phyloP scores from a whole-genome alignment of 2,329 filamentous ascomycete genomes.

The Ophiostoma australiae region DNA sequence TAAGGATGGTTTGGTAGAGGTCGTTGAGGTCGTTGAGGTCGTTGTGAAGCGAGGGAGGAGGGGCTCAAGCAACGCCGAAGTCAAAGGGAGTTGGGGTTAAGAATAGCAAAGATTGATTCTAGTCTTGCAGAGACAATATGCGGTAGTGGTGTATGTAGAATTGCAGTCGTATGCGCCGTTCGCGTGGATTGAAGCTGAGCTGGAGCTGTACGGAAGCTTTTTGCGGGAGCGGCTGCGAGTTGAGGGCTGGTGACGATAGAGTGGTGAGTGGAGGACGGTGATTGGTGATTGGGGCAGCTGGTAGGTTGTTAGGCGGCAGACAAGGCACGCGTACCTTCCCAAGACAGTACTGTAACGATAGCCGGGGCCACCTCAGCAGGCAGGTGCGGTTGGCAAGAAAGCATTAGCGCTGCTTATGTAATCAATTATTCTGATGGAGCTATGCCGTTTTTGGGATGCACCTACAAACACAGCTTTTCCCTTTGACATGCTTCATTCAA shows the following conservation, averaged over 20 bases:
- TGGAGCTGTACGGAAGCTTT: constrained; percentile 18
- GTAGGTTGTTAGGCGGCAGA: constrained; percentile 29
- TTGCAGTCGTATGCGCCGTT: not conserved
- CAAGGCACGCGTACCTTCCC: constrained; percentile 27
- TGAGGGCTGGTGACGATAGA: constrained; percentile 12
- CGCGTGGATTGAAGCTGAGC: constrained; percentile 10
- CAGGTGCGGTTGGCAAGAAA: not conserved
- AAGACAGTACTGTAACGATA: constrained; percentile 12
- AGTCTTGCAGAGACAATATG: not conserved
- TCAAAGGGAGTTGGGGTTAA: not conserved
- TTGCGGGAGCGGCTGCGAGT: constrained; percentile 10
- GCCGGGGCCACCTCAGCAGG: constrained; percentile 8
- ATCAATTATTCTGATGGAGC: not conserved
- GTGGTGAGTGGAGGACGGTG: constrained; percentile 8
- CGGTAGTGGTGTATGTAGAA: not conserved
- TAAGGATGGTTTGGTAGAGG: not conserved
- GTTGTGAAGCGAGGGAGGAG: not conserved
- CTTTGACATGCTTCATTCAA: not conserved
- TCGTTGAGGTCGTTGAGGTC: not conserved
- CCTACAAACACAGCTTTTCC: not conserved
- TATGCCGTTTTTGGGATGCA: not conserved
- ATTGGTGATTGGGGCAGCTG: constrained; percentile 20
- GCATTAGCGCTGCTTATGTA: not conserved
- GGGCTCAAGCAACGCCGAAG: not conserved
- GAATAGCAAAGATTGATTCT: not conserved